These are phyloP conservation scores for Acacia melanoxylon DNA, from an alignment of 306 rosid genomes.

Conservation along the genomic window DNA sequence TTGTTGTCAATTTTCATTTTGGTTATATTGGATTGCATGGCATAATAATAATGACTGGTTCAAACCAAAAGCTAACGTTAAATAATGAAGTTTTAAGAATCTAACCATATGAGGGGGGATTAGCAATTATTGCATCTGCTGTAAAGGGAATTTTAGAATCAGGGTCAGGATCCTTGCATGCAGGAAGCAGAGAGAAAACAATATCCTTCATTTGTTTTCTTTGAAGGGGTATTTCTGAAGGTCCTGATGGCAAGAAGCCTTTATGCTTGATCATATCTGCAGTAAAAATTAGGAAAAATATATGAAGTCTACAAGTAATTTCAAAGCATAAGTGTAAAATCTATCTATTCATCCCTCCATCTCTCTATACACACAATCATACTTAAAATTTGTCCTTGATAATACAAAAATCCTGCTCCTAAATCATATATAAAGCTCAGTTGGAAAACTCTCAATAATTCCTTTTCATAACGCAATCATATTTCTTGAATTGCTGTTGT, in stretches of 20 bases:
- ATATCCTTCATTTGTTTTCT: slow-evolving; percentile 77
- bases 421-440: neutral
- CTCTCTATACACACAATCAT: neutral
- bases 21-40: neutral
- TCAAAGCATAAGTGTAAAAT: slow-evolving; percentile 9
- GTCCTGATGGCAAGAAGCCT: slow-evolving; percentile 95
- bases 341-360: neutral
- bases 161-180: slow-evolving; percentile 74
- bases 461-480: neutral
- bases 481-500: slow-evolving; percentile 12
- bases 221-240: slow-evolving; percentile 85
- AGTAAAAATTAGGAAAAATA: slow-evolving; percentile 27
- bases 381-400: neutral
- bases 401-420: neutral
- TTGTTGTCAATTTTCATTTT: neutral
- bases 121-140: slow-evolving; percentile 90
- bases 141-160: slow-evolving; percentile 57
- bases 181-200: slow-evolving; percentile 73
- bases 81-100: slow-evolving; percentile 37
- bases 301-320: neutral
- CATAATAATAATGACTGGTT: neutral
- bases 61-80: neutral
- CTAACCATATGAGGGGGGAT: slow-evolving; percentile 95
- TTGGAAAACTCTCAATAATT: neutral
- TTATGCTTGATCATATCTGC: slow-evolving; percentile 98